A percentile compares a stretch with the other conserved stretches of the same genome.
phyloP scores from a whole-genome alignment of 2,329 filamentous ascomycete species.

The Diplodia seriata region DNA sequence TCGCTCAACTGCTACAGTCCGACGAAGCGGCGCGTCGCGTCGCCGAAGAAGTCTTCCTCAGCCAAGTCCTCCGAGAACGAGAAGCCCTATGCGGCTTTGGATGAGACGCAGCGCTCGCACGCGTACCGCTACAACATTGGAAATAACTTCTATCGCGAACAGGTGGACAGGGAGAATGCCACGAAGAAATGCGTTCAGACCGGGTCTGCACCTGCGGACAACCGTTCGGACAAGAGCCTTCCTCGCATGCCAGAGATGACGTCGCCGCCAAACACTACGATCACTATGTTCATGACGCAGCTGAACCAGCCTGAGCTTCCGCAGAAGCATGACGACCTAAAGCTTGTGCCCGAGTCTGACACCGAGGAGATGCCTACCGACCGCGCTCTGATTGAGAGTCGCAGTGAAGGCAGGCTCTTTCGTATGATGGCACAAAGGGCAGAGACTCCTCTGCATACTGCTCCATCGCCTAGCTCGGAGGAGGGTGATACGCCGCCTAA shows the following conservation, averaged over 20 bases:
- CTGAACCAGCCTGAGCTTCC: not conserved
- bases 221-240: not conserved
- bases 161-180: conserved; percentile 9
- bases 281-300: conserved; percentile 40
- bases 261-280: conserved; percentile 36
- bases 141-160: conserved; percentile 20
- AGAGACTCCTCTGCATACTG: conserved; percentile 22
- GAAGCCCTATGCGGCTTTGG: conserved; percentile 16
- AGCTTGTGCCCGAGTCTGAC: conserved; percentile 31
- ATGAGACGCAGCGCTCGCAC: conserved; percentile 24
- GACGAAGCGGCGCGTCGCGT: conserved; percentile 20
- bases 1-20: conserved; percentile 28
- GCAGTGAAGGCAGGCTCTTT: conserved; percentile 46
- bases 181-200: not conserved
- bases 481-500: conserved; percentile 17
- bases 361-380: conserved; percentile 44
- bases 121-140: conserved; percentile 22
- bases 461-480: not conserved
- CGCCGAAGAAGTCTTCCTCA: conserved; percentile 18
- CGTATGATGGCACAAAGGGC: conserved; percentile 40
- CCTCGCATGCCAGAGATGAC: not conserved
- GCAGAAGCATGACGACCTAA: conserved; percentile 31
- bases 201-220: not conserved
- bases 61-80: not conserved
- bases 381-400: conserved; percentile 51